Evolutionary conservation across 2,329 filamentous ascomycete genomes (phyloP).

Genomic region (Talaromyces amestolkiae): DNA sequence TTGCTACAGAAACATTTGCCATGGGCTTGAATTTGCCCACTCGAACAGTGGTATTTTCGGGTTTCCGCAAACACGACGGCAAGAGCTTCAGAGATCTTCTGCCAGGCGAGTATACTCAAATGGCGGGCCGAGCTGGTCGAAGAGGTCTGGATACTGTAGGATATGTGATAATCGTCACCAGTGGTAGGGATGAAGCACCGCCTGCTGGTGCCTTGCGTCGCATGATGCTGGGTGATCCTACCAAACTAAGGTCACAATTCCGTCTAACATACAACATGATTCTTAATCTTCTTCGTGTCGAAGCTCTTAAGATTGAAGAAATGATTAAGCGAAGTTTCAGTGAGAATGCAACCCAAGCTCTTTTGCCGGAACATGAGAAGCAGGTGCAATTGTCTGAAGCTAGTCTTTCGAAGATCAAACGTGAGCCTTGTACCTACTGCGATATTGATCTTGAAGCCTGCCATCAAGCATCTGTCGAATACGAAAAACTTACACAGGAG

Average conservation of each 20-base stretch:
- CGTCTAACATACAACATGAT: conserved; percentile 99
- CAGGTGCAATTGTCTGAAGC: conserved; percentile 89
- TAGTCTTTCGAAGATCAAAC: conserved; percentile 83
- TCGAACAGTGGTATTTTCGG: conserved; percentile 94
- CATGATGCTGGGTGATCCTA: conserved; percentile 95
- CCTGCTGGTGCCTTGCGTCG: conserved; percentile 77
- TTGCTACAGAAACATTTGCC: conserved; percentile 96
- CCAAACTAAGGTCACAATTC: conserved; percentile 93
- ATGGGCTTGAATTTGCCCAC: conserved; percentile 97
- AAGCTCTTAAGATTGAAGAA: conserved; percentile 96
- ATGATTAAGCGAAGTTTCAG: conserved; percentile 99
- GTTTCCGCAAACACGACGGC: conserved; percentile 93
- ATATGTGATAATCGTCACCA: conserved; percentile 84
- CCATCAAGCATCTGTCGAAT: conserved; percentile 78
- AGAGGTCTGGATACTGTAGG: conserved; percentile 90
- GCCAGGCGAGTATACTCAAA: conserved; percentile 96
- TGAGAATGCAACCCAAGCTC: conserved; percentile 91
- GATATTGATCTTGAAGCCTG: conserved; percentile 76
- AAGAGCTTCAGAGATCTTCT: conserved; percentile 86
- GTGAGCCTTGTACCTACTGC: conserved; percentile 78
- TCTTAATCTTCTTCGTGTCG: conserved; percentile 86
- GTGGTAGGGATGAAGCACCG: conserved; percentile 81
- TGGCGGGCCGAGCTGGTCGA: conserved; percentile 92
- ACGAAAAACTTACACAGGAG: conserved; percentile 73
- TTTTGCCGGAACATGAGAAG: conserved; percentile 93